Evolutionary conservation across 768 basidiomycete species (phyloP).

Genomic region (Coprinopsis strossmayeri): DNA sequence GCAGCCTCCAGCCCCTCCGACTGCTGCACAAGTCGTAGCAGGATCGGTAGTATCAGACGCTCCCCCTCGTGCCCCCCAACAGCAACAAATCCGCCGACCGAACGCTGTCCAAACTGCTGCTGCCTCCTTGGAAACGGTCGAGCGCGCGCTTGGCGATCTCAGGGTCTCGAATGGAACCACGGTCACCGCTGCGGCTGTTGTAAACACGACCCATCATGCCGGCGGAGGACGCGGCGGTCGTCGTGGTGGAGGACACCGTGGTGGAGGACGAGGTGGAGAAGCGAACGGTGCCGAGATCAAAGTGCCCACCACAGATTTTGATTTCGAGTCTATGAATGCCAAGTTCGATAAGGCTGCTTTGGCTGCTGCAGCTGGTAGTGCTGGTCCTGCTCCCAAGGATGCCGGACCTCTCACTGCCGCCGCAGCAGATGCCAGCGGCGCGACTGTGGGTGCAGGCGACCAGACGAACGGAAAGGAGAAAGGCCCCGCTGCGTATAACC

Average conservation of each 20-base stretch:
- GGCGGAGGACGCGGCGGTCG: slow-evolving; percentile 21
- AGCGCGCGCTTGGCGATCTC: slow-evolving; percentile 47
- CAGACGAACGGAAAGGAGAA: slow-evolving; percentile 26
- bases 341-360: slow-evolving; percentile 73
- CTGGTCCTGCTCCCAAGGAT: slow-evolving; percentile 16
- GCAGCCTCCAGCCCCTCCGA: slow-evolving; percentile 2
- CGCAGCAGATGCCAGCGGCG: slow-evolving; percentile 20
- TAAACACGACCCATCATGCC: slow-evolving; percentile 5
- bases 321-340: slow-evolving; percentile 72
- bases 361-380: slow-evolving; percentile 21
- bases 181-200: slow-evolving; percentile 6
- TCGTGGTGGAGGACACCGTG: slow-evolving; percentile 18
- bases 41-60: slow-evolving; percentile 1
- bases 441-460: slow-evolving; percentile 22
- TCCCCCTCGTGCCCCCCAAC: slow-evolving; percentile 1
- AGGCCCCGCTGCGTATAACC: slow-evolving; percentile 57
- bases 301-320: slow-evolving; percentile 75
- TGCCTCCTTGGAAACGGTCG: slow-evolving; percentile 65
- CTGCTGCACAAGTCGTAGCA: slow-evolving; percentile 12
- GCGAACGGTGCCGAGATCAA: slow-evolving; percentile 38
- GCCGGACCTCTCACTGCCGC: slow-evolving; percentile 9
- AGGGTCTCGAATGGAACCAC: slow-evolving; percentile 30
- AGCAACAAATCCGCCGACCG: slow-evolving; percentile 17
- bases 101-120: slow-evolving; percentile 66
- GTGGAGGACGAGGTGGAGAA: slow-evolving; percentile 19